Percentiles rank a stretch among this genome's conserved stretches.
Evolutionary conservation across 176 grass and related monocot species (phyloP).

Genomic region (Oryza longistaminata): DNA sequence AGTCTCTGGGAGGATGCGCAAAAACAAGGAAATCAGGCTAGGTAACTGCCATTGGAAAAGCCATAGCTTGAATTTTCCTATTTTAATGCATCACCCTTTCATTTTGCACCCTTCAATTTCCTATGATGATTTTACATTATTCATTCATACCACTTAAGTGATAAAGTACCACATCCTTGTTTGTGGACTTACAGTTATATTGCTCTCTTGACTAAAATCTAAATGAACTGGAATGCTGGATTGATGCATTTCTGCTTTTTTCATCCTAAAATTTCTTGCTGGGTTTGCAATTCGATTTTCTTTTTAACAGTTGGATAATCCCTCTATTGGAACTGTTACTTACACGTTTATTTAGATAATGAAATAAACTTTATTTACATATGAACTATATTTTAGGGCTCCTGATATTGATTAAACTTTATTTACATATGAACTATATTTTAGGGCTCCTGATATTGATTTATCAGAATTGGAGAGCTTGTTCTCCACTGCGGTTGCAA

Average conservation of each 20-base stretch:
- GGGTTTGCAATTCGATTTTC: background rate
- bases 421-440: constrained; percentile 23
- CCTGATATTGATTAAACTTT: constrained; percentile 61
- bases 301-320: constrained; percentile 10
- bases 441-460: constrained; percentile 84
- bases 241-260: constrained; percentile 18
- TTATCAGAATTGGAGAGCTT: constrained; percentile 75
- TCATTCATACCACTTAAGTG: constrained; percentile 7
- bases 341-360: no score
- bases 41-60: constrained; percentile 52
- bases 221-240: constrained; percentile 10
- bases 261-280: constrained; percentile 8
- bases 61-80: constrained; percentile 5
- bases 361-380: constrained; percentile 35
- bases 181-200: constrained; percentile 20
- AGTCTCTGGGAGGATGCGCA: constrained; percentile 99
- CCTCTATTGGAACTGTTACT: background rate
- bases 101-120: constrained; percentile 23
- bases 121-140: constrained; percentile 9
- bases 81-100: constrained; percentile 15
- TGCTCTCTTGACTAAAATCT: constrained; percentile 18
- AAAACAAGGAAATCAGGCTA: constrained; percentile 79
- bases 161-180: constrained; percentile 19
- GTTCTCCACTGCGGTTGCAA: constrained; percentile 67
- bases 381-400: constrained; percentile 55